Conservation (phyloP, 1,139 yeast species). For the Diutina mesorugosa region DNA sequence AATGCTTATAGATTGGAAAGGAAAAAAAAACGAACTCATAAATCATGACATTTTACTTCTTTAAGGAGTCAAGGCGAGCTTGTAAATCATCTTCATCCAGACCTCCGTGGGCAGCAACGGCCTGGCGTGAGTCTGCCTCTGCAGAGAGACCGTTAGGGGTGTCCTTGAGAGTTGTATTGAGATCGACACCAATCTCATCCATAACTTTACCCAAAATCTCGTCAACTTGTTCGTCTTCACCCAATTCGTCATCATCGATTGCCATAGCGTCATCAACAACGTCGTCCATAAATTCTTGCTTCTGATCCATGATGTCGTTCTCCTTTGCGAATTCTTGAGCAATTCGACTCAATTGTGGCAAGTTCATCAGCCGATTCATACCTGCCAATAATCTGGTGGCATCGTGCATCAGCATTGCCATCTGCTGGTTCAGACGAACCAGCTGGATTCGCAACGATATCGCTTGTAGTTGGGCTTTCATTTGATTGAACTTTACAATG, state of each 20-base stretch:
- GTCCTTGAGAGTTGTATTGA: conserved; percentile 54
- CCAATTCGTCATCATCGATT: conserved; percentile 54
- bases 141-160: conserved; percentile 44
- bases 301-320: conserved; percentile 94
- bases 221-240: conserved; percentile 80
- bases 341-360: conserved; percentile 78
- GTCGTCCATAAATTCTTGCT: conserved; percentile 98
- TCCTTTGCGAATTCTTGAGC: conserved; percentile 94
- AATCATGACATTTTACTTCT: conserved; percentile 25
- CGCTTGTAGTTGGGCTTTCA: conserved; percentile 94
- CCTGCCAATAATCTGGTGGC: conserved; percentile 81
- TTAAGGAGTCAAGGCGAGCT: conserved; percentile 75
- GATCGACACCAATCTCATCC: conserved; percentile 91
- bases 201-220: conserved; percentile 84
- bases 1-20: conserved; percentile 4
- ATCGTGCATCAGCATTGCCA: conserved; percentile 90
- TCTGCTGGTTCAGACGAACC: conserved; percentile 86
- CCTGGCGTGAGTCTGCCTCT: conserved; percentile 7
- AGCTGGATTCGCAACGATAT: conserved; percentile 82
- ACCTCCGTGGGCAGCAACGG: conserved; percentile 9
- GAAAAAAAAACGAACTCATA: not conserved
- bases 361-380: conserved; percentile 81
- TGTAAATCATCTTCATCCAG: conserved; percentile 73
- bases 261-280: conserved; percentile 95
- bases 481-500: conserved; percentile 77